Evolutionary conservation across 1,284 basidiomycete species (phyloP).

Genomic region (Termitomyces sp.): DNA sequence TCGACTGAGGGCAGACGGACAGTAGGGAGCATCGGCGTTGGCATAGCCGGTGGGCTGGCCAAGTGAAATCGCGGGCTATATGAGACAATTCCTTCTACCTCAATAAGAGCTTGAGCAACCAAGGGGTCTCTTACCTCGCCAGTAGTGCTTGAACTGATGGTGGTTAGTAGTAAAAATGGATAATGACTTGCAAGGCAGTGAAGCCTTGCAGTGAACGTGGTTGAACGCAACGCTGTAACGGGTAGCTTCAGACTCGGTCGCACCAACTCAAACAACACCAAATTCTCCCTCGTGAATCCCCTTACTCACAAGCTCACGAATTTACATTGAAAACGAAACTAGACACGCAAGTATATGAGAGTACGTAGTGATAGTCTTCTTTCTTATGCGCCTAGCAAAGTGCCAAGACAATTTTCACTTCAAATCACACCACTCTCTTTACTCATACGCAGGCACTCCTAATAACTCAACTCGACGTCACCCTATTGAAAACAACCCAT

Average conservation of each 20-base stretch:
- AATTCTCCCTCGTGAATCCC: slow-evolving; percentile 3
- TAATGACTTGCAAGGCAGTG: slow-evolving; percentile 5
- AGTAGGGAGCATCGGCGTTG: slow-evolving; percentile 29
- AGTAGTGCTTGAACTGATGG: neutral
- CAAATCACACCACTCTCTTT: neutral
- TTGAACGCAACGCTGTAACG: neutral
- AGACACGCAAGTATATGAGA: slow-evolving; percentile 1
- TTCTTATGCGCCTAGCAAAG: neutral
- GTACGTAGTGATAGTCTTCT: neutral
- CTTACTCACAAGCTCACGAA: neutral
- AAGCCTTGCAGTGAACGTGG: slow-evolving; percentile 10
- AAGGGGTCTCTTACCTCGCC: slow-evolving; percentile 6
- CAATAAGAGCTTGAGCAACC: neutral
- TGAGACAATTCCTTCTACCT: neutral
- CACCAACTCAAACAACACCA: slow-evolving; percentile 15
- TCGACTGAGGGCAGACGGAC: slow-evolving; percentile 28
- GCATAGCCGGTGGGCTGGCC: slow-evolving; percentile 21
- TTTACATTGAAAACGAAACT: slow-evolving; percentile 1
- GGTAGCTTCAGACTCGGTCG: neutral
- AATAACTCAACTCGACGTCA: slow-evolving; percentile 76
- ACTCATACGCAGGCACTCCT: neutral
- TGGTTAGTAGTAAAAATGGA: neutral
- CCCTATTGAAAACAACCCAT: slow-evolving; percentile 36
- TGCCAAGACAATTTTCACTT: neutral
- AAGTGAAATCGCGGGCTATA: slow-evolving; percentile 6